phyloP scores from a whole-genome alignment of 441 rosid species.

The Gossypium davidsonii region DNA sequence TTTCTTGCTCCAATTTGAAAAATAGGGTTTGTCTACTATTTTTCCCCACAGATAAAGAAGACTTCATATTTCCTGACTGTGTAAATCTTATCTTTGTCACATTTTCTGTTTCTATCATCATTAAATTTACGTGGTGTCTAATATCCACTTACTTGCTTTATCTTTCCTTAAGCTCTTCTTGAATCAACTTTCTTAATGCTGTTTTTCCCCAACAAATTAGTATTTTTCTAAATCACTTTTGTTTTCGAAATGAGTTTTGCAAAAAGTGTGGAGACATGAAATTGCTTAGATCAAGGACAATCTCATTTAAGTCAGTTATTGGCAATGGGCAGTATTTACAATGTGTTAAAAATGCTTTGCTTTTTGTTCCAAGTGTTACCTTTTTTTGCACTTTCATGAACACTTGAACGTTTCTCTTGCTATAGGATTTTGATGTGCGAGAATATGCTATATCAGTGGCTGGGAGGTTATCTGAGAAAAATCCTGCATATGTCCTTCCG shows the following conservation, averaged over 20 bases:
- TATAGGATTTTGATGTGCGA: constrained; percentile 93
- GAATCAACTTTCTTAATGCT: neutral
- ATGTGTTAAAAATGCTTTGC: constrained; percentile 3
- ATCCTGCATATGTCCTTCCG: constrained; percentile 99
- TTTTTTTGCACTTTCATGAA: constrained; percentile 4
- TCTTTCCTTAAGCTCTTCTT: neutral
- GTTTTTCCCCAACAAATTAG: neutral
- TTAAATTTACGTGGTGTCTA: neutral
- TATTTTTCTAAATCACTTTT: neutral
- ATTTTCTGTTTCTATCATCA: neutral
- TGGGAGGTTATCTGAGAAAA: constrained; percentile 97
- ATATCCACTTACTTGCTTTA: neutral
- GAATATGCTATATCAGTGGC: constrained; percentile 96
- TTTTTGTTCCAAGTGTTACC: neutral
- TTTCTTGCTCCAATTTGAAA: constrained; percentile 2
- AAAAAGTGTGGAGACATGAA: constrained; percentile 1
- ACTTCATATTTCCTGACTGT: neutral
- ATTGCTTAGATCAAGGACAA: neutral
- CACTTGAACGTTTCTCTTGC: constrained; percentile 20
- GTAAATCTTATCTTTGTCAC: neutral
- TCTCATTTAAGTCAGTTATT: neutral
- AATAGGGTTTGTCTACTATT: neutral
- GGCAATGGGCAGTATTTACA: neutral
- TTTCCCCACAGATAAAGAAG: neutral
- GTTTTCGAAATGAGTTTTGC: constrained; percentile 9